Evolutionary conservation across 129 eudicot species (phyloP), one percentile per base, ranked within the genome.

Genomic region (Flaveria robusta): DNA sequence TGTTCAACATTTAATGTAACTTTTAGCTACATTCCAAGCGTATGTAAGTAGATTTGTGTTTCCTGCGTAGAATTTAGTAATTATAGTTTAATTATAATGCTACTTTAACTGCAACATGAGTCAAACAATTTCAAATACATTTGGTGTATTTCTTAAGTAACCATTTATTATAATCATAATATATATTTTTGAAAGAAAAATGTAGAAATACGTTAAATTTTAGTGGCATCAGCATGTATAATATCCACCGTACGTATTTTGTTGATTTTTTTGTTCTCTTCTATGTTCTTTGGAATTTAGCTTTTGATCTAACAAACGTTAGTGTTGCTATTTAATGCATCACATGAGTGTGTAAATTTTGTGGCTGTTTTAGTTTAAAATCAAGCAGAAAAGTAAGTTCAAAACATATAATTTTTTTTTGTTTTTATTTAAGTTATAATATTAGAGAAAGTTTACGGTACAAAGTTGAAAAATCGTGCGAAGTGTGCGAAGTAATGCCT

Each of bases 11-110:
- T 52, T 16, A 7, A 39, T 43, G 55, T 42, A 26, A 16, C 5
- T 77, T 77, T 55, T 60, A 20, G 81, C 76, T 56, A 68, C 81
- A 77, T 77, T 77, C 81, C 76, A 68, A 77, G 42, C 70, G 81
- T 77, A 77, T 56, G 75, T n/a, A 68, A 68, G 70, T 77, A 55
- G 70, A 55, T 77, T 77, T 68, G 70, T 70, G 82, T 70, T 70
- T 64, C 82, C 64, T 58, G 58, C 42, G 64, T 78, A 70, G 68
- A 68, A 41, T 46, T 27, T 1, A 16, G 7, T 37, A 8, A 0
- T 51, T 68, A 1, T 54, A 68, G 37, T 9, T 39, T 14, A 77
- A 24, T 43, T 46, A 63, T 12, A 59, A 64, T 1, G 78, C 24
- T 29, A 65, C 11, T 19, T 75, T 5, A 37, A 66, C 16, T 47